These are phyloP conservation scores for Jackrogersella minutella DNA, from an alignment of 495 filamentous ascomycete genomes.

Conservation along the genomic window DNA sequence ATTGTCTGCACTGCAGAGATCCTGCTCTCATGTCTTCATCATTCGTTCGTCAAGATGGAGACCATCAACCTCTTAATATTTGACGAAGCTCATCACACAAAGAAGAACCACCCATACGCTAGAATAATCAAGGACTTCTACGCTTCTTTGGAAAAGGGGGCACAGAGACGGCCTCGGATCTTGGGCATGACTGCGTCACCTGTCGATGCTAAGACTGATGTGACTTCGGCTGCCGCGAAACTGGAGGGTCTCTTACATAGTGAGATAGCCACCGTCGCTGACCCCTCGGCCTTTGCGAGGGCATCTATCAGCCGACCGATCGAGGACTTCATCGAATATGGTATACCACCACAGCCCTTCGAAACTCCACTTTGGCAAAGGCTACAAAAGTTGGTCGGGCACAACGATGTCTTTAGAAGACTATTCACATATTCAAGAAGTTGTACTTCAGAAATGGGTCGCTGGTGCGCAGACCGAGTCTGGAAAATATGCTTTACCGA, in stretches of 20 bases:
- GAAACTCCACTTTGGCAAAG: conserved; percentile 69
- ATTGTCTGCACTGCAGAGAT: conserved; percentile 95
- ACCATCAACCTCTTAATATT: conserved; percentile 93
- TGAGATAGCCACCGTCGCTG: conserved; percentile 82
- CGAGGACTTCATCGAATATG: conserved; percentile 63
- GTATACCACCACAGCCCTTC: conserved; percentile 56
- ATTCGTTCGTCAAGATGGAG: conserved; percentile 81
- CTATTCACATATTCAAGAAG: conserved; percentile 65
- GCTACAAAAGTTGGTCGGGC: conserved; percentile 64
- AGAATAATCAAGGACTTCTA: conserved; percentile 93
- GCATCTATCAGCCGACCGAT: conserved; percentile 44
- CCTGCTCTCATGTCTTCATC: conserved; percentile 77
- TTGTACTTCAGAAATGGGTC: conserved; percentile 74
- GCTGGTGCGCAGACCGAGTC: conserved; percentile 85
- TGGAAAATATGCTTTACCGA: conserved; percentile 78
- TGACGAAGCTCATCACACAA: conserved; percentile 96
- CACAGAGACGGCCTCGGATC: conserved; percentile 71
- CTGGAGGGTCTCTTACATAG: conserved; percentile 81
- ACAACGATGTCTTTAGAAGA: conserved; percentile 64
- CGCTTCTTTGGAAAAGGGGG: conserved; percentile 45
- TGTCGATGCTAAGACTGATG: conserved; percentile 81
- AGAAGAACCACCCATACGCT: conserved; percentile 93
- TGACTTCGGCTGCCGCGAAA: conserved; percentile 73
- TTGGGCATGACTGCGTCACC: conserved; percentile 99
- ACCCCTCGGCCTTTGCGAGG: conserved; percentile 67